These are phyloP conservation scores for Chrysanthemum lavandulifolium DNA, from an alignment of 129 eudicot species.

Conservation along the genomic window DNA sequence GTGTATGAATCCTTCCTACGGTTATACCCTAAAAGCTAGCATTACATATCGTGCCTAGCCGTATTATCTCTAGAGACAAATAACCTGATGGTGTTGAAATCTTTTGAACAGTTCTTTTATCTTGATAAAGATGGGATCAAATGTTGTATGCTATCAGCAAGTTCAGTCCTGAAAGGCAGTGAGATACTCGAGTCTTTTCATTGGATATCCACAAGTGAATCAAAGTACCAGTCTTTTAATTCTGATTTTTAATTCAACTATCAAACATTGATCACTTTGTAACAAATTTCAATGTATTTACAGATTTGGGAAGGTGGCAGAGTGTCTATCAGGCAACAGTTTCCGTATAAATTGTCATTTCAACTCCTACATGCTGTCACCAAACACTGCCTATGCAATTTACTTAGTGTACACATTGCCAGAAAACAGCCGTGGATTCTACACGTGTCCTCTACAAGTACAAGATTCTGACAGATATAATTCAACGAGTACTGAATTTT, in stretches of 20 bases:
- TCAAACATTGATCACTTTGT: neutral
- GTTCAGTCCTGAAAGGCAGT: neutral
- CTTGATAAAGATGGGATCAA: slow-evolving; percentile 21
- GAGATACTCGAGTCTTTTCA: slow-evolving; percentile 4
- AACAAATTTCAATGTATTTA: neutral
- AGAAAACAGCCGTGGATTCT: neutral
- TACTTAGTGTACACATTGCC: slow-evolving; percentile 24
- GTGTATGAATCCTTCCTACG: too few species aligned
- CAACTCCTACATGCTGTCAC: slow-evolving; percentile 22
- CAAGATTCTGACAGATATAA: neutral
- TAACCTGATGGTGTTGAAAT: neutral
- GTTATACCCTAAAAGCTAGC: too few species aligned
- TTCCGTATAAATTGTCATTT: slow-evolving; percentile 10
- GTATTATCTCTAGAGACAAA: neutral
- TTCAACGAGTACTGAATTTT: neutral
- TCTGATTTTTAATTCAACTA: too few species aligned
- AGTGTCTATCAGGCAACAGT: slow-evolving; percentile 9
- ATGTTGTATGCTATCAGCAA: slow-evolving; percentile 23
- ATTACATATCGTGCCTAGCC: too few species aligned
- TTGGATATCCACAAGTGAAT: slow-evolving; percentile 5
- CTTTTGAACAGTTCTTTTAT: slow-evolving; percentile 9
- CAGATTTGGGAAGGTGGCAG: slow-evolving; percentile 27
- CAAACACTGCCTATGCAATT: slow-evolving; percentile 19
- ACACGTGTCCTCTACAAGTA: slow-evolving; percentile 20
- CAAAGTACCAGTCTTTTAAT: neutral